Conservation (phyloP, 2,329 filamentous ascomycete species). For the Arthrobotrys sphaeroides region DNA sequence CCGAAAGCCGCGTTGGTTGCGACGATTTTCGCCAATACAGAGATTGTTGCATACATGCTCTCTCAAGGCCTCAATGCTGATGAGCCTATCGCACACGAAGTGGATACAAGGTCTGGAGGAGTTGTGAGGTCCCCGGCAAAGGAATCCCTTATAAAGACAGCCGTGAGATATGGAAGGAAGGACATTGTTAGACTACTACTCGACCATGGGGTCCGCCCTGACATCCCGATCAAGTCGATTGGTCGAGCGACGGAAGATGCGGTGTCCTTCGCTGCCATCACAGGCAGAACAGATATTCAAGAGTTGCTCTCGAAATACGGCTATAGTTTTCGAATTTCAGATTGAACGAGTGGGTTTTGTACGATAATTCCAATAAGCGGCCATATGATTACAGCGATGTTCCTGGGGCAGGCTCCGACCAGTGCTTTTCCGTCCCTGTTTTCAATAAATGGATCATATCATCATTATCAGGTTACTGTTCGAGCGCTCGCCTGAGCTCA, state of each 20-base stretch:
- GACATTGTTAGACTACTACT: neutral
- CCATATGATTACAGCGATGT: too few relatives aligned
- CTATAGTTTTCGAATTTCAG: neutral
- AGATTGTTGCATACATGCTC: slow-evolving; percentile 8
- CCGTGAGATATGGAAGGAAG: slow-evolving; percentile 6
- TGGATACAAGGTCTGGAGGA: neutral
- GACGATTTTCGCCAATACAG: neutral
- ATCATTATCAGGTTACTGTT: too few relatives aligned
- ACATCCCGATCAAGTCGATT: neutral
- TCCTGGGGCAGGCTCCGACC: too few relatives aligned
- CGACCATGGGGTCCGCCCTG: neutral
- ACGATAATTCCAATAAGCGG: too few relatives aligned
- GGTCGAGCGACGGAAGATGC: neutral
- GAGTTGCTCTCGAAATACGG: neutral
- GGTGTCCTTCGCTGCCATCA: neutral
- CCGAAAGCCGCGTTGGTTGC: neutral
- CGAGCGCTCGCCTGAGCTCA: too few relatives aligned
- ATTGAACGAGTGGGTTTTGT: neutral
- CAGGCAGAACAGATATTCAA: slow-evolving; percentile 6
- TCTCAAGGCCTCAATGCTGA: slow-evolving; percentile 5
- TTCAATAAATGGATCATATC: too few relatives aligned
- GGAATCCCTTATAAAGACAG: neutral
- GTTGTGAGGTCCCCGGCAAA: neutral
- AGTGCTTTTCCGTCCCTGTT: too few relatives aligned
- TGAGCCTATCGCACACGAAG: neutral